A percentile compares a stretch with the other conserved stretches of the same genome.
Evolutionary conservation across 202 grass and related monocot genomes (phyloP).

Genomic region (Schoenoplectus triqueter): DNA sequence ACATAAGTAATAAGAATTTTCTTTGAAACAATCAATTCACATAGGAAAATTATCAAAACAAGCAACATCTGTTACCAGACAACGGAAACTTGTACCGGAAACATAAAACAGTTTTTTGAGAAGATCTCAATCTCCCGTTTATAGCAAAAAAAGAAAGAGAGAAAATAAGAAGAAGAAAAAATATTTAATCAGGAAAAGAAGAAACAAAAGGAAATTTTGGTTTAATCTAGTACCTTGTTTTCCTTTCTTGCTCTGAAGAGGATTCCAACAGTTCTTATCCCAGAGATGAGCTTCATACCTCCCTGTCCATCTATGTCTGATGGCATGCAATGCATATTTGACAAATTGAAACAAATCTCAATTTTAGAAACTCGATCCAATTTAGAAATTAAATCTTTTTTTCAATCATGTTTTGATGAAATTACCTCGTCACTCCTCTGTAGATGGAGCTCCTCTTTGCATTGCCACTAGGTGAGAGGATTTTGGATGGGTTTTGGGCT

Average conservation of each 20-base stretch:
- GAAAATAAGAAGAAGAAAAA: neutral
- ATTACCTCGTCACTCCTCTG: slow-evolving; percentile 90
- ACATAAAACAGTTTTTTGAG: neutral
- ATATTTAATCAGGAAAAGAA: neutral
- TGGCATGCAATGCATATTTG: slow-evolving; percentile 43
- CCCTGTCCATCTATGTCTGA: slow-evolving; percentile 97
- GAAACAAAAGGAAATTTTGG: neutral
- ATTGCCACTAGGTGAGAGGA: slow-evolving; percentile 42
- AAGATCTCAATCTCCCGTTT: neutral
- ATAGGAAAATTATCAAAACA: slow-evolving; percentile 20
- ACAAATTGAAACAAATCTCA: neutral
- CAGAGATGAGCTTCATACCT: slow-evolving; percentile 95
- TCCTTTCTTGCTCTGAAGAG: slow-evolving; percentile 89
- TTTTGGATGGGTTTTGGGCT: slow-evolving; percentile 40
- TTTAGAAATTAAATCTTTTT: neutral
- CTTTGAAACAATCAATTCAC: slow-evolving; percentile 12
- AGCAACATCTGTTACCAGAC: neutral
- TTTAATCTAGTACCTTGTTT: slow-evolving; percentile 67
- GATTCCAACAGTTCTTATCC: slow-evolving; percentile 85
- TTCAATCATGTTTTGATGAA: neutral
- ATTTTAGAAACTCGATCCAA: neutral
- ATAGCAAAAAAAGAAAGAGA: neutral
- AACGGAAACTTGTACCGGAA: neutral
- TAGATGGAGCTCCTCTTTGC: slow-evolving; percentile 86
- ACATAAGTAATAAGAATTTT: neutral